Conservation (phyloP, 306 rosid genomes). For the Adenanthera pavonina region DNA sequence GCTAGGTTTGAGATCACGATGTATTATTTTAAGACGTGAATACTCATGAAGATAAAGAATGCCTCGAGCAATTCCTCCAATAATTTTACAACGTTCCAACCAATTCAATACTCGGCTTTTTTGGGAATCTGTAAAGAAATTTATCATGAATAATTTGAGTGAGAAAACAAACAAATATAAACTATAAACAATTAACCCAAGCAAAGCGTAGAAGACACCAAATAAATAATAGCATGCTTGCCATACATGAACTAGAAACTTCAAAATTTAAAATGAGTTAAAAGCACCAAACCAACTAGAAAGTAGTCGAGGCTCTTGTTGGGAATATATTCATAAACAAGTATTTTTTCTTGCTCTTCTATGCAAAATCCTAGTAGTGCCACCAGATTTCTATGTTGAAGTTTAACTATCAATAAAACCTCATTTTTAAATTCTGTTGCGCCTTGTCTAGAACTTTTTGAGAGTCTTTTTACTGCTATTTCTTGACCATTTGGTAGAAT, state of each 20-base stretch:
- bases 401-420: not conserved
- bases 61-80: not conserved
- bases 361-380: not conserved
- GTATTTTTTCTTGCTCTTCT: not conserved
- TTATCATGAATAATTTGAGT: too few relatives aligned
- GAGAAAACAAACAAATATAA: too few relatives aligned
- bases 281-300: not conserved
- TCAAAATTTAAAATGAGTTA: too few relatives aligned
- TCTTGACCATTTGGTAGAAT: not conserved
- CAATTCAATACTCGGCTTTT: not conserved
- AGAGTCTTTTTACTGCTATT: not conserved
- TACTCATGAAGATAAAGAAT: too few relatives aligned
- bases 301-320: not conserved
- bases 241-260: too few relatives aligned
- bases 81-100: not conserved
- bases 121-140: not conserved
- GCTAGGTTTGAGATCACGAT: too few relatives aligned
- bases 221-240: too few relatives aligned
- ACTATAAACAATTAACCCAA: too few relatives aligned
- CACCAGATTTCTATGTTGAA: not conserved
- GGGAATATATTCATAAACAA: not conserved
- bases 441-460: not conserved
- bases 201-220: too few relatives aligned
- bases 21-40: too few relatives aligned
- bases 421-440: not conserved